Conservation (phyloP, 305 asterid species). For the Nicotiana rustica region DNA sequence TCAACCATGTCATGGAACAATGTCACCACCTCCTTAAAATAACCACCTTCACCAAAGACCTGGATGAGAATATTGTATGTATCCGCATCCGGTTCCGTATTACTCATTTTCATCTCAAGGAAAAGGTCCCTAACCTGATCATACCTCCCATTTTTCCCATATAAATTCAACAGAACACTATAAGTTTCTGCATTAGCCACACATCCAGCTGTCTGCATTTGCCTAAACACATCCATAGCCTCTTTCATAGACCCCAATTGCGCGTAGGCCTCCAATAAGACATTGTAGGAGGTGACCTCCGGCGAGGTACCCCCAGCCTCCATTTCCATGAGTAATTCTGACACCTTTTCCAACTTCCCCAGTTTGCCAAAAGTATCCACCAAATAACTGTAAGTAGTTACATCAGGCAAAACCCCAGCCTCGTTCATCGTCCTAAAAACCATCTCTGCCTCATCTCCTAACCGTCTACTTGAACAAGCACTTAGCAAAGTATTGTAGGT, state of each 20-base stretch:
- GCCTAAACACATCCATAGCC: slow-evolving; percentile 91
- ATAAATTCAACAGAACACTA: slow-evolving; percentile 82
- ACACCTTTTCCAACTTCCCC: slow-evolving; percentile 79
- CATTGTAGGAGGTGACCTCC: slow-evolving; percentile 84
- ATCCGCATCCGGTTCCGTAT: slow-evolving; percentile 85
- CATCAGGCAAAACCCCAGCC: slow-evolving; percentile 88
- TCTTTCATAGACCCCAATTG: slow-evolving; percentile 71
- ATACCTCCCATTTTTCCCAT: slow-evolving; percentile 86
- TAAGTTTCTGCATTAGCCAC: slow-evolving; percentile 91
- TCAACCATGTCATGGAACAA: slow-evolving; percentile 95
- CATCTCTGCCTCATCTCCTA: slow-evolving; percentile 96
- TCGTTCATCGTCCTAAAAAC: slow-evolving; percentile 97
- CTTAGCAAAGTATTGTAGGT: slow-evolving; percentile 85
- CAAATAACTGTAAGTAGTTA: slow-evolving; percentile 75
- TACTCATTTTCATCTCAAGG: slow-evolving; percentile 96
- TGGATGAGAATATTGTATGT: slow-evolving; percentile 89
- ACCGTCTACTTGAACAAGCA: slow-evolving; percentile 77
- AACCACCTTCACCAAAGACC: slow-evolving; percentile 97
- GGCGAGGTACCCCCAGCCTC: slow-evolving; percentile 87
- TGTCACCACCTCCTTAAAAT: slow-evolving; percentile 97
- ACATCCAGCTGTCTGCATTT: slow-evolving; percentile 93
- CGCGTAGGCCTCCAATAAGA: slow-evolving; percentile 88
- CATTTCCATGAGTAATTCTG: slow-evolving; percentile 82
- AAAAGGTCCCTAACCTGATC: slow-evolving; percentile 94
- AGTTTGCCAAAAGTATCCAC: slow-evolving; percentile 86